Percentiles rank a stretch among this genome's conserved stretches.
Evolutionary conservation across 78 protist species (phyloP).

Genomic region (Dictyostelium discoideum): dicty_2.7 NC_007089.4:5537001-5537500

Average conservation of each 20-base stretch:
- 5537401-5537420: background rate
- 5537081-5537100: background rate
- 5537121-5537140: background rate
- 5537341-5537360: background rate
- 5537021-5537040: conserved; percentile 36
- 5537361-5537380: background rate
- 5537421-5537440: background rate
- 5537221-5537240: background rate
- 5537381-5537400: background rate
- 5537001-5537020: conserved; percentile 17
- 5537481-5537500: background rate
- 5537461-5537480: background rate
- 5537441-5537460: conserved; percentile 6
- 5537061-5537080: background rate
- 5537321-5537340: conserved; percentile 5
- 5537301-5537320: conserved; percentile 10
- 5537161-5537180: too few species aligned
- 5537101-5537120: background rate
- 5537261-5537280: background rate
- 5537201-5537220: background rate
- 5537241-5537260: background rate
- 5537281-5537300: conserved; percentile 1
- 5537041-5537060: background rate
- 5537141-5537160: too few species aligned
- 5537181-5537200: background rate